Conservation (phyloP, 2,329 filamentous ascomycete genomes). For the Stenocarpella maydis region DNA sequence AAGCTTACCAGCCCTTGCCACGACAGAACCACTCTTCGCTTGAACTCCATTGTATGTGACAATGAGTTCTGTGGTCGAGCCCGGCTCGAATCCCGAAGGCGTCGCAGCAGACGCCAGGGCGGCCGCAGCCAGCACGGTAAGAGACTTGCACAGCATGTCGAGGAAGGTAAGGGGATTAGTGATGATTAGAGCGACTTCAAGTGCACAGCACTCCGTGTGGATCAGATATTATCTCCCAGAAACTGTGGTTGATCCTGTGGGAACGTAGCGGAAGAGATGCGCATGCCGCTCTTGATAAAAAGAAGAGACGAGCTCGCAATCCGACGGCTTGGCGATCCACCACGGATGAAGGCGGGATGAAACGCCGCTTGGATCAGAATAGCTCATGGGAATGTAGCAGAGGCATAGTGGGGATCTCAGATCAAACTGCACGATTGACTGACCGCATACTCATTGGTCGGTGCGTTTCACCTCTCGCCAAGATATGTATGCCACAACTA, state of each 20-base stretch:
- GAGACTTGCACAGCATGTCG: conserved; percentile 46
- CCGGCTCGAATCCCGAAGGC: conserved; percentile 52
- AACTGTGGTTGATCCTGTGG: background rate
- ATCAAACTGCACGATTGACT: conserved; percentile 11
- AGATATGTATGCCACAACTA: background rate
- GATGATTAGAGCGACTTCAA: background rate
- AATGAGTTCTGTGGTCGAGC: conserved; percentile 48
- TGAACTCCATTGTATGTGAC: conserved; percentile 49
- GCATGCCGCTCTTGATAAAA: conserved; percentile 13
- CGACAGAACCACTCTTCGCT: conserved; percentile 48
- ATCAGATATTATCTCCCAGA: conserved; percentile 8
- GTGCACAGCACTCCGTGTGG: conserved; percentile 4
- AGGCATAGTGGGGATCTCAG: conserved; percentile 21
- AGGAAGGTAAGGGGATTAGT: background rate
- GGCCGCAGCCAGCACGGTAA: conserved; percentile 45
- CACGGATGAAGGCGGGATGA: conserved; percentile 22
- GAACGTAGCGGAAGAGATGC: conserved; percentile 5
- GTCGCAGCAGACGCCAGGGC: conserved; percentile 49
- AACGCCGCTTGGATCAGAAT: conserved; percentile 23
- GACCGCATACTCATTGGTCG: conserved; percentile 14
- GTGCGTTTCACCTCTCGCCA: conserved; percentile 16
- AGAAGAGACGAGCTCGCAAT: conserved; percentile 4
- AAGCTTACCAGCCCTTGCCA: conserved; percentile 48
- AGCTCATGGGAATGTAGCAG: conserved; percentile 3
- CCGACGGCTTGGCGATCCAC: conserved; percentile 16